Evolutionary conservation across 345 rosid genomes (phyloP).

Genomic region (Hibiscus tridactylites): DNA sequence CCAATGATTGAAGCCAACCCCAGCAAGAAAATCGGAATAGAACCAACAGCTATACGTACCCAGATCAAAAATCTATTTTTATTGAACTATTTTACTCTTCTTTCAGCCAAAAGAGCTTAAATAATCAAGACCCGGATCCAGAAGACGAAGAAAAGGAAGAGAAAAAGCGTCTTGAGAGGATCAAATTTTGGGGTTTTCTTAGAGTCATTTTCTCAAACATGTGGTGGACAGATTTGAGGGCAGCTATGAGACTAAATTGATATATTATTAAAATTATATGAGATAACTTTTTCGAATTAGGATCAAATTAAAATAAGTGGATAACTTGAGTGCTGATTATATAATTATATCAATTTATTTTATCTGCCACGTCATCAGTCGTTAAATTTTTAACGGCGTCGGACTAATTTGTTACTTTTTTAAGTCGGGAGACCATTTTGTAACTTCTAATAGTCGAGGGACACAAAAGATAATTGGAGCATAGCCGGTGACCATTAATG

Average conservation of each 20-base stretch:
- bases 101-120: conserved; percentile 11
- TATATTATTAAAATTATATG: too few relatives aligned
- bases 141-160: conserved; percentile 22
- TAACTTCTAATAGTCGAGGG: too few relatives aligned
- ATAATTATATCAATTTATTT: too few relatives aligned
- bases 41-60: conserved; percentile 13
- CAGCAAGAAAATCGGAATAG: conserved; percentile 10
- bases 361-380: too few relatives aligned
- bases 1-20: conserved; percentile 30
- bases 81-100: conserved; percentile 35
- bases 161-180: not conserved
- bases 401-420: too few relatives aligned
- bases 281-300: too few relatives aligned
- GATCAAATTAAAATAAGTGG: too few relatives aligned
- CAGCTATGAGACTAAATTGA: conserved; percentile 51
- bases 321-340: too few relatives aligned
- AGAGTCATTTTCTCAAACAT: conserved; percentile 52
- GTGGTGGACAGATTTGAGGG: conserved; percentile 95
- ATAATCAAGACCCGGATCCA: conserved; percentile 27
- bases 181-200: not conserved
- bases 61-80: conserved; percentile 18
- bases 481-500: too few relatives aligned
- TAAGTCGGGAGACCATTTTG: too few relatives aligned
- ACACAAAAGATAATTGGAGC: too few relatives aligned
- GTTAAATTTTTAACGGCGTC: too few relatives aligned